These are phyloP conservation scores for Tricholomella constricta DNA, from an alignment of 768 basidiomycete genomes.

Conservation along the genomic window DNA sequence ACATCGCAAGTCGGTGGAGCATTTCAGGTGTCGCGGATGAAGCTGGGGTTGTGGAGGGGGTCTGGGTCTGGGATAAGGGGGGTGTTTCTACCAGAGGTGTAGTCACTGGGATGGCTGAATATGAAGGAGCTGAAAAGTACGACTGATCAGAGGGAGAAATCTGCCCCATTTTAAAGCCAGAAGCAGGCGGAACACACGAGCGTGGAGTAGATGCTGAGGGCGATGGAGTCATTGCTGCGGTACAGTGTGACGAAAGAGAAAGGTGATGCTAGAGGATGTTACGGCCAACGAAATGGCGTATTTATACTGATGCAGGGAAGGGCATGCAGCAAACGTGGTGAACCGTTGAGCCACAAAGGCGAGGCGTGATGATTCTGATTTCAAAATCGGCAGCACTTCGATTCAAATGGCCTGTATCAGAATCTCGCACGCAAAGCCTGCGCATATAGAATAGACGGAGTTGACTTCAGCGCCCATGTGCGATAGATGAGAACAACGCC, in stretches of 20 bases:
- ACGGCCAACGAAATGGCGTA: constrained; percentile 4
- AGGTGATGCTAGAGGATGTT: not conserved
- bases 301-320: constrained; percentile 10
- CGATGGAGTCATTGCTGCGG: constrained; percentile 12
- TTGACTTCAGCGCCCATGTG: not conserved
- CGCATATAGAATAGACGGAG: not conserved
- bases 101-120: constrained; percentile 11
- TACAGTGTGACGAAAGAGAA: not conserved
- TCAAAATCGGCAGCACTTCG: constrained; percentile 2
- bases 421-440: not conserved
- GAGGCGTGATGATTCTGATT: constrained; percentile 6
- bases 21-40: constrained; percentile 16
- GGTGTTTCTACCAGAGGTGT: constrained; percentile 7
- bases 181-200: constrained; percentile 7
- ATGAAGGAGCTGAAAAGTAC: constrained; percentile 14
- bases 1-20: constrained; percentile 30
- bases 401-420: not conserved
- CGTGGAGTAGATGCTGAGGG: constrained; percentile 17
- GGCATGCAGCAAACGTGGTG: constrained; percentile 17
- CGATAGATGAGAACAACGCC: not conserved
- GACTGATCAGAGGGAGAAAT: constrained; percentile 12
- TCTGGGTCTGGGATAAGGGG: constrained; percentile 4
- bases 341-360: not conserved
- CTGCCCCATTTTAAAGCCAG: constrained; percentile 11
- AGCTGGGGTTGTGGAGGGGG: not conserved